These are phyloP conservation scores for Trichoderma orchidacearum DNA, from an alignment of 495 filamentous ascomycete species.

Conservation along the genomic window DNA sequence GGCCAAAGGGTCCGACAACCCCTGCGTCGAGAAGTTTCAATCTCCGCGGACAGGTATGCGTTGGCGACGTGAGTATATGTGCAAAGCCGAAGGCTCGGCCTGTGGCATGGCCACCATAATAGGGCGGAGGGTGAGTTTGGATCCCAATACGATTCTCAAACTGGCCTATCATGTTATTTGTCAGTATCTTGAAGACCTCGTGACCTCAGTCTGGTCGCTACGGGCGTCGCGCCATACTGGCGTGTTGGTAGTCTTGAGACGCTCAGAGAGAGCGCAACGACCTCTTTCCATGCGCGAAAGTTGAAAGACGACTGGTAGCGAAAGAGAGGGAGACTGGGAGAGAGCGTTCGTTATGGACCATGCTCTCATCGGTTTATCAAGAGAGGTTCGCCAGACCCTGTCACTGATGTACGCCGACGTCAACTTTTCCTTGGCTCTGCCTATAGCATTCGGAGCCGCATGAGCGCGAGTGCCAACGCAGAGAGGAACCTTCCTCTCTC, in stretches of 20 bases:
- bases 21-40: not conserved
- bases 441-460: not conserved
- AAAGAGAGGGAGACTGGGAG: not conserved
- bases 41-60: not conserved
- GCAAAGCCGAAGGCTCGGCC: not conserved
- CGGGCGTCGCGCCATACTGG: not conserved
- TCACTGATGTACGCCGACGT: not conserved
- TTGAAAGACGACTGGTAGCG: not conserved
- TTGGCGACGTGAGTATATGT: not conserved
- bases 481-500: too few species aligned
- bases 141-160: not conserved
- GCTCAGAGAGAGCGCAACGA: not conserved
- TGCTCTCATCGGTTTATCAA: not conserved
- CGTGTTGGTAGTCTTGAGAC: not conserved
- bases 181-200: not conserved
- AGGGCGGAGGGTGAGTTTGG: too few species aligned
- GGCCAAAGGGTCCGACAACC: not conserved
- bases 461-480: too few species aligned
- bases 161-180: not conserved
- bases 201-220: not conserved
- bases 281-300: not conserved
- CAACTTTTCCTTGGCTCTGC: not conserved
- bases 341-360: not conserved
- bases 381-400: not conserved
- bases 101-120: not conserved